Evolutionary conservation across 2,329 filamentous ascomycete genomes (phyloP).

Genomic region (Botrytis sinoallii): DNA sequence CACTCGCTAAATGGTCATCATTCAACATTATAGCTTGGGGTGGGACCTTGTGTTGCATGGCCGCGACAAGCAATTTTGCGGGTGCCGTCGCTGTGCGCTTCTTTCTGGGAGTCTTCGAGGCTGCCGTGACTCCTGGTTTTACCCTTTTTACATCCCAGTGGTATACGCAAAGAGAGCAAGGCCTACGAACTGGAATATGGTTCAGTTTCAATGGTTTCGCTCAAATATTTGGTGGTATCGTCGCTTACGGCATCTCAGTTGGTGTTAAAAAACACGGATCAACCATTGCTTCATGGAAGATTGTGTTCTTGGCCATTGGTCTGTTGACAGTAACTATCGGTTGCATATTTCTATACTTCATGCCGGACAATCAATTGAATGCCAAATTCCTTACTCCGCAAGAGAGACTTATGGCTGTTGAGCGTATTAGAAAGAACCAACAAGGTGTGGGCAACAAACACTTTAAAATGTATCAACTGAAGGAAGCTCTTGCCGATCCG

Average conservation of each 20-base stretch:
- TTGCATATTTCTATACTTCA: slow-evolving; percentile 43
- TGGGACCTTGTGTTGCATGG: slow-evolving; percentile 57
- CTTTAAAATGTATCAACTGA: slow-evolving; percentile 51
- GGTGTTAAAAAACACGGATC: slow-evolving; percentile 49
- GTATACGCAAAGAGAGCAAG: slow-evolving; percentile 70
- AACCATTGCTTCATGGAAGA: slow-evolving; percentile 56
- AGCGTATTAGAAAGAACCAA: slow-evolving; percentile 53
- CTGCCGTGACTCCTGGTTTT: slow-evolving; percentile 67
- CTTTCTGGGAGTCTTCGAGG: slow-evolving; percentile 66
- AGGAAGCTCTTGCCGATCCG: slow-evolving; percentile 44
- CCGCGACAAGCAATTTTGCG: slow-evolving; percentile 57
- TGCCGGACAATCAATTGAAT: slow-evolving; percentile 45
- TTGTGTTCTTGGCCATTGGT: slow-evolving; percentile 50
- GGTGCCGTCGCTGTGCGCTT: slow-evolving; percentile 64
- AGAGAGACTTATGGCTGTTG: slow-evolving; percentile 45
- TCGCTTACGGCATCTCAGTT: slow-evolving; percentile 62
- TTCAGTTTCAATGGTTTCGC: slow-evolving; percentile 65
- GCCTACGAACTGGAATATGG: slow-evolving; percentile 61
- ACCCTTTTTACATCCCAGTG: slow-evolving; percentile 66
- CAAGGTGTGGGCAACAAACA: slow-evolving; percentile 54
- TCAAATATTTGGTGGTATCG: slow-evolving; percentile 59
- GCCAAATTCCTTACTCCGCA: slow-evolving; percentile 45
- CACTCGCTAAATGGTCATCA: slow-evolving; percentile 61
- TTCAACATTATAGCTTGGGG: slow-evolving; percentile 63
- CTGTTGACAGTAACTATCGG: slow-evolving; percentile 44